Conservation (phyloP, 345 rosid species). For the Rhodomyrtus tomentosa region DNA sequence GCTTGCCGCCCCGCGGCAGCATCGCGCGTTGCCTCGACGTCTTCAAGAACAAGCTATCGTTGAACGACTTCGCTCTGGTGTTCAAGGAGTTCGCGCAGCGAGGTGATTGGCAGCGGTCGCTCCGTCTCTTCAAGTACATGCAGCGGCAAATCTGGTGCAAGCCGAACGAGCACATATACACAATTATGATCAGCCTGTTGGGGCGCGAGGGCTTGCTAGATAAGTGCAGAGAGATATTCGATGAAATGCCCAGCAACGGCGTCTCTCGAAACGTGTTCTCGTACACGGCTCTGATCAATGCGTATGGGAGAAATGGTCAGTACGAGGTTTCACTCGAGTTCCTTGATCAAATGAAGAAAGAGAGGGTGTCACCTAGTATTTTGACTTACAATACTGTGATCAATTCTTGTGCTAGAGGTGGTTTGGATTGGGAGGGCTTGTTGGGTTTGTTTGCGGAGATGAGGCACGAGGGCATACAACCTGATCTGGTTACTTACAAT, state of each 20-base stretch:
- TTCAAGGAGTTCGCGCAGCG: conserved; percentile 92
- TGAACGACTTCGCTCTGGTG: conserved; percentile 78
- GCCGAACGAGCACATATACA: conserved; percentile 90
- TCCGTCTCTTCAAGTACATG: conserved; percentile 89
- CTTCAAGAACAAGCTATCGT: conserved; percentile 85
- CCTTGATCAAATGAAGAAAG: conserved; percentile 77
- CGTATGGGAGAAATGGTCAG: conserved; percentile 78
- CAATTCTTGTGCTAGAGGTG: conserved; percentile 87
- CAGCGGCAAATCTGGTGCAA: conserved; percentile 98
- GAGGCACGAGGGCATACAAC: conserved; percentile 88
- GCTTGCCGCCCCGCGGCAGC: conserved; percentile 97
- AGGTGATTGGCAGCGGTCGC: conserved; percentile 93
- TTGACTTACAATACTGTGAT: conserved; percentile 90
- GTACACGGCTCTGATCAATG: conserved; percentile 77
- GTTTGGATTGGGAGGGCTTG: conserved; percentile 86
- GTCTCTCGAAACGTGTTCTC: conserved; percentile 81
- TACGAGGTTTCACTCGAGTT: conserved; percentile 65
- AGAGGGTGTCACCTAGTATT: conserved; percentile 57
- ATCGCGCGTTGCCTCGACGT: conserved; percentile 77
- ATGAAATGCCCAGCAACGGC: conserved; percentile 75
- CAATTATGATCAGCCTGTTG: conserved; percentile 75
- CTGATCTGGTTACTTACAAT: conserved; percentile 85
- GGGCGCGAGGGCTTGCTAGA: conserved; percentile 87
- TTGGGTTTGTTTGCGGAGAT: conserved; percentile 89
- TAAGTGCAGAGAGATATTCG: conserved; percentile 74